Conservation (phyloP, 2,329 filamentous ascomycete species). For the Colletotrichum ledebouriae region DNA sequence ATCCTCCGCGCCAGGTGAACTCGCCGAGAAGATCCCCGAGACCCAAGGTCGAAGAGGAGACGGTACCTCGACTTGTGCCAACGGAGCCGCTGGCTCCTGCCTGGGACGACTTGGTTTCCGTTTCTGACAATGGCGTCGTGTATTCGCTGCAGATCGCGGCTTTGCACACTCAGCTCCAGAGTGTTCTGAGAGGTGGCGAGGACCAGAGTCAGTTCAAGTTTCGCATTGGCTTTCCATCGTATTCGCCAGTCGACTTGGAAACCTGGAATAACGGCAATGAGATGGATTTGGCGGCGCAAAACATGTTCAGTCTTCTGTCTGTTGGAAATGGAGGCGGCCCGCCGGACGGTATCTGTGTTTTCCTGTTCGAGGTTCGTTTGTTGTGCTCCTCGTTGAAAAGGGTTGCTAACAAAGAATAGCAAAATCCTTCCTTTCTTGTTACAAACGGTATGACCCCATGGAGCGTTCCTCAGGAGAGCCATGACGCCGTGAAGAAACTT, state of each 20-base stretch:
- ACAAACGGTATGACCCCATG: slow-evolving; percentile 51
- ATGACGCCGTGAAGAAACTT: slow-evolving; percentile 54
- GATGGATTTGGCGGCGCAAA: slow-evolving; percentile 59
- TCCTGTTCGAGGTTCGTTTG: slow-evolving; percentile 65
- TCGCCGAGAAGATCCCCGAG: slow-evolving; percentile 52
- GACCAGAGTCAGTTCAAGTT: slow-evolving; percentile 47
- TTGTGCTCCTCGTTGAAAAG: neutral
- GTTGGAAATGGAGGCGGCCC: slow-evolving; percentile 48
- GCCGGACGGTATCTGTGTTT: slow-evolving; percentile 61
- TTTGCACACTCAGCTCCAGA: slow-evolving; percentile 58
- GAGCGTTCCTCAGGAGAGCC: slow-evolving; percentile 53
- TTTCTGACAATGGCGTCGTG: slow-evolving; percentile 55
- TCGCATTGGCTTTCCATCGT: slow-evolving; percentile 56
- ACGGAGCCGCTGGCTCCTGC: slow-evolving; percentile 61
- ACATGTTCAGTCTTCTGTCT: slow-evolving; percentile 57
- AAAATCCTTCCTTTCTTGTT: slow-evolving; percentile 57
- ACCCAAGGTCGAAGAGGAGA: slow-evolving; percentile 45
- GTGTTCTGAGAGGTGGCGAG: slow-evolving; percentile 49
- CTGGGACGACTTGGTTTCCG: slow-evolving; percentile 62
- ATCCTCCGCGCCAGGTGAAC: slow-evolving; percentile 63
- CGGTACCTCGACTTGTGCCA: slow-evolving; percentile 50
- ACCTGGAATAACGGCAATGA: slow-evolving; percentile 52
- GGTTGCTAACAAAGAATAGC: slow-evolving; percentile 49
- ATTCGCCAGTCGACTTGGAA: slow-evolving; percentile 55
- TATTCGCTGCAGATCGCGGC: slow-evolving; percentile 60